Evolutionary conservation across 1,139 yeast genomes (phyloP), one percentile per base, ranked within the genome.

Genomic region (Debaryomyces robertsiae): DNA sequence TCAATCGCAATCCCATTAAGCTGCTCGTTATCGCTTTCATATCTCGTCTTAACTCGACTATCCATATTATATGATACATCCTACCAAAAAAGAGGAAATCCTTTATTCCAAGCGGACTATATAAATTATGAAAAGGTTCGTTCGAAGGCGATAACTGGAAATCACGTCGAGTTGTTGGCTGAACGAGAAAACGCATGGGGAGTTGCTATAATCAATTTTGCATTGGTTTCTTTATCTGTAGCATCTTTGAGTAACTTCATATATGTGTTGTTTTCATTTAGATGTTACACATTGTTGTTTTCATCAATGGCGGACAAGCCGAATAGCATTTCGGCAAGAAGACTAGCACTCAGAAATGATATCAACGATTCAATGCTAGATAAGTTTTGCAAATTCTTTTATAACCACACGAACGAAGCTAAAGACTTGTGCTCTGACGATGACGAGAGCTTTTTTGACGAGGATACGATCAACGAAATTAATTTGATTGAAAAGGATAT

Each of bases 1-100:
- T 51, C 73, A 1, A 48, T 74, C 6, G 82, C 79, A 0, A 48
- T 71, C 25, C 82, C 80, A 0, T 47, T 67, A 9, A 84, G 84
- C 0, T 57, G 63, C n/a, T 39, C 54, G 0, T 55, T 75, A 4
- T 46, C 60, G 3, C 32, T 50, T 3, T 11, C 51, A 7, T 61
- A 55, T 36, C 44, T 58, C 11, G 32, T 58, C 7, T 39, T 60
- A 34, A 50, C 56, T 33, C 51, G 55, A 30, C 40, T 58, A 14
- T 39, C 54, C 10, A 40, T 46, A 32, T 57, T 58, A 43, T 57
- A 60, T 45, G 43, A 35, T 63, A 67, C 14, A 43, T 22, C 24
- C 63, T 27, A 60, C 47, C 39, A 45, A 57, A 34, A 45, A 46
- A 43, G 38, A 42, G 51, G 52, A 27, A 60, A 63, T 39, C 46